These are phyloP conservation scores for Schizopora paradoxa DNA, from an alignment of 1,284 basidiomycete genomes.

Conservation along the genomic window DNA sequence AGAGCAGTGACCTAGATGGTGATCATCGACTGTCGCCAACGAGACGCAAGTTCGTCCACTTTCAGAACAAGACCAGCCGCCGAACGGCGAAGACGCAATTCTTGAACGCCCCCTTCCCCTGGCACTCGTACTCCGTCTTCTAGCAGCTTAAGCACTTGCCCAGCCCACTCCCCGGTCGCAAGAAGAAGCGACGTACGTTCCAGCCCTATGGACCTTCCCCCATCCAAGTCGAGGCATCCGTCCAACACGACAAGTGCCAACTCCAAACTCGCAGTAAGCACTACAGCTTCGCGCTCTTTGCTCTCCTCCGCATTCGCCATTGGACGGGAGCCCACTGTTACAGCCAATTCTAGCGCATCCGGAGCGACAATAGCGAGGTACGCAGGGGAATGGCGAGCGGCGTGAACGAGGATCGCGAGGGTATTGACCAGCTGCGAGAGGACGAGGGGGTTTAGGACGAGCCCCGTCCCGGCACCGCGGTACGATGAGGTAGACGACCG, in stretches of 20 bases:
- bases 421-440: slow-evolving; percentile 74
- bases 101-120: slow-evolving; percentile 64
- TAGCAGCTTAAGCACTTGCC: slow-evolving; percentile 56
- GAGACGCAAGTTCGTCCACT: slow-evolving; percentile 68
- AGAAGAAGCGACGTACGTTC: slow-evolving; percentile 71
- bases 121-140: slow-evolving; percentile 59
- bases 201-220: slow-evolving; percentile 67
- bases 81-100: slow-evolving; percentile 54
- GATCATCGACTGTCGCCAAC: slow-evolving; percentile 73
- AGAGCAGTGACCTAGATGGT: no score
- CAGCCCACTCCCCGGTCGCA: slow-evolving; percentile 78
- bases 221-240: slow-evolving; percentile 68
- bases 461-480: slow-evolving; percentile 68
- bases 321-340: slow-evolving; percentile 69
- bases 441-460: slow-evolving; percentile 73
- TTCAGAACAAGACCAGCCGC: slow-evolving; percentile 80
- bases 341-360: slow-evolving; percentile 73
- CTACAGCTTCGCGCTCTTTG: slow-evolving; percentile 50
- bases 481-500: slow-evolving; percentile 52
- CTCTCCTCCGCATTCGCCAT: slow-evolving; percentile 43
- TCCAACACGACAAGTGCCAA: slow-evolving; percentile 75
- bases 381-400: slow-evolving; percentile 70
- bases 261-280: slow-evolving; percentile 72
- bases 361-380: slow-evolving; percentile 81
- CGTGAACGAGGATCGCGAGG: slow-evolving; percentile 77